phyloP scores from a whole-genome alignment of 1,139 yeast species.

The Geotrichum bryndzae region DNA sequence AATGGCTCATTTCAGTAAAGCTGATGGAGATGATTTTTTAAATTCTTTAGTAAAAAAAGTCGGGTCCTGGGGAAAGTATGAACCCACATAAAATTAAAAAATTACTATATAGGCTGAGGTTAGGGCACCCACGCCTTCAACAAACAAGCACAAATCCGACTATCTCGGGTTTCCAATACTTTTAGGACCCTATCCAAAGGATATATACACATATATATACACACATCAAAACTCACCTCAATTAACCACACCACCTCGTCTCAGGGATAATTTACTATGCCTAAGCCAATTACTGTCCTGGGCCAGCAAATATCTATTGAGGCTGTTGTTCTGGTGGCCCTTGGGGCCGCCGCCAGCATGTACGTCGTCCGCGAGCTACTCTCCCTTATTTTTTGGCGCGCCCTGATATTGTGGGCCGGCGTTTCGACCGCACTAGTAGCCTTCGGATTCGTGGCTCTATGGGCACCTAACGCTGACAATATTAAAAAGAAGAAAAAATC shows the following conservation, averaged over 20 bases:
- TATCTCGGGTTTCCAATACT: neutral
- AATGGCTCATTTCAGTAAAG: neutral
- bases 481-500: slow-evolving; percentile 3
- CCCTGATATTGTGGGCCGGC: slow-evolving; percentile 24
- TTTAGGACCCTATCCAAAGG: neutral
- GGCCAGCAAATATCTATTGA: slow-evolving; percentile 22
- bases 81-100: neutral
- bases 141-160: neutral
- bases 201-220: neutral
- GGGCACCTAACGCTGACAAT: slow-evolving; percentile 18
- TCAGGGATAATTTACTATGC: slow-evolving; percentile 1
- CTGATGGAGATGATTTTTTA: neutral
- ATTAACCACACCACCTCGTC: neutral
- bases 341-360: slow-evolving; percentile 21
- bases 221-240: too few relatives aligned
- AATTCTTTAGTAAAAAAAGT: neutral
- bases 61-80: neutral
- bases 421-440: slow-evolving; percentile 21
- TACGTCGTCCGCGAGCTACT: slow-evolving; percentile 22
- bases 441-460: slow-evolving; percentile 18
- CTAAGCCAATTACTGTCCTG: slow-evolving; percentile 16
- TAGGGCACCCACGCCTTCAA: neutral
- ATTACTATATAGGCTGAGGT: neutral
- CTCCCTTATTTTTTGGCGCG: slow-evolving; percentile 21
- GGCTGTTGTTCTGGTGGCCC: slow-evolving; percentile 20